Percentiles rank a stretch among this genome's conserved stretches.
Evolutionary conservation across 441 rosid species (phyloP).

Genomic region (Arabidopsis hybrid): DNA sequence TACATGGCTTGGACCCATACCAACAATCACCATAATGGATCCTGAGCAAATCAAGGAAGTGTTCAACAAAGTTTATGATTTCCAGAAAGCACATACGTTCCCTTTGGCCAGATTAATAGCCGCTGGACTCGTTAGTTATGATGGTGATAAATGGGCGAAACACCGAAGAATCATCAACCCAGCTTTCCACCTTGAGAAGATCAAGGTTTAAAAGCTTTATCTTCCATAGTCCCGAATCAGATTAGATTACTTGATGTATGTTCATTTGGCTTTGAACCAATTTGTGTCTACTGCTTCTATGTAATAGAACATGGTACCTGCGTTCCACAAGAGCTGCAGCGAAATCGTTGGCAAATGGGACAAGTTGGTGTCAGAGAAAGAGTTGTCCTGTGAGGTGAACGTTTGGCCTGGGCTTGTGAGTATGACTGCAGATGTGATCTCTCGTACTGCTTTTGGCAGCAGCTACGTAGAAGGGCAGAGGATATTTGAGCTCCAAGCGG

Average conservation of each 20-base stretch:
- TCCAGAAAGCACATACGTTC: conserved; percentile 12
- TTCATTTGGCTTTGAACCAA: background rate
- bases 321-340: conserved; percentile 40
- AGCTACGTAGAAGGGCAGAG: conserved; percentile 31
- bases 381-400: conserved; percentile 37
- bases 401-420: conserved; percentile 29
- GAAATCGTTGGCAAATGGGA: conserved; percentile 49
- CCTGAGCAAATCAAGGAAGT: conserved; percentile 35
- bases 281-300: background rate
- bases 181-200: conserved; percentile 32
- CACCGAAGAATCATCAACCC: conserved; percentile 35
- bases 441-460: conserved; percentile 40
- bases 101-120: conserved; percentile 12
- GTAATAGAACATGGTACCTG: conserved; percentile 50
- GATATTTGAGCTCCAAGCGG: conserved; percentile 35
- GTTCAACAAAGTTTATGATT: conserved; percentile 33
- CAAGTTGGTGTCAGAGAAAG: conserved; percentile 21
- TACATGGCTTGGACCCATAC: conserved; percentile 32
- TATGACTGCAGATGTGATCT: conserved; percentile 18
- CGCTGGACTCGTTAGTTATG: conserved; percentile 17
- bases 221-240: background rate
- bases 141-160: conserved; percentile 33
- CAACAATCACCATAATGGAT: conserved; percentile 31
- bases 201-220: conserved; percentile 23
- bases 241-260: background rate